A percentile compares a stretch with the other conserved stretches of the same genome.
Conservation (phyloP, 2,329 filamentous ascomycete genomes). For the Arachnopeziza araneosa region DNA sequence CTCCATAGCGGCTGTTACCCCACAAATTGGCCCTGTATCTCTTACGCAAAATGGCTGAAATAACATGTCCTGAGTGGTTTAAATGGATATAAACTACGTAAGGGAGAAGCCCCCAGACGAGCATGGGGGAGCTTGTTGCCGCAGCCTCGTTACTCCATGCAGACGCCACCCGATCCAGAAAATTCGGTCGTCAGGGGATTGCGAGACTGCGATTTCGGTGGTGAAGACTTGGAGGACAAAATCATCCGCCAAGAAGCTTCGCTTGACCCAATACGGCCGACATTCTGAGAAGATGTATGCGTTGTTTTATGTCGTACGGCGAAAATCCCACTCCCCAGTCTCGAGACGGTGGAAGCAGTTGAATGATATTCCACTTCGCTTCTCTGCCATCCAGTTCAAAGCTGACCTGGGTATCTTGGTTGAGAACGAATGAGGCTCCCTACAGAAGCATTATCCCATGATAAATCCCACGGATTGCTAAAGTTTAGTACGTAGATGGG, state of each 20-base stretch:
- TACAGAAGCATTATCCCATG: neutral
- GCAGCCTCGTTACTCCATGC: neutral
- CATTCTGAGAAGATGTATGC: too few species aligned
- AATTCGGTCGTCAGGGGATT: neutral
- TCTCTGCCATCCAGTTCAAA: neutral
- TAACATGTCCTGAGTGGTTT: neutral
- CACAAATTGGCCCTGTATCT: neutral
- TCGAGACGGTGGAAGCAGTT: too few species aligned
- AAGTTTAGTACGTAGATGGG: neutral
- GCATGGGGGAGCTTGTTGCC: neutral
- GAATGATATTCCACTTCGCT: too few species aligned
- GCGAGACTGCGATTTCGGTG: neutral
- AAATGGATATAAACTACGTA: neutral
- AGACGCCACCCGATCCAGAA: neutral
- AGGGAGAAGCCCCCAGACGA: neutral
- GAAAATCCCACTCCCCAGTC: too few species aligned
- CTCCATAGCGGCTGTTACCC: neutral
- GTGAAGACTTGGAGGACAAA: neutral
- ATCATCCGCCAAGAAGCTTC: too few species aligned
- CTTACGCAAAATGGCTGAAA: neutral
- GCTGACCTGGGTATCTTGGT: neutral
- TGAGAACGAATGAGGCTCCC: neutral
- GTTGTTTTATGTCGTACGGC: too few species aligned
- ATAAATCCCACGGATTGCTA: neutral
- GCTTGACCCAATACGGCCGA: too few species aligned